Percentiles rank a stretch among this genome's conserved stretches.
Conservation (phyloP, 78 protist genomes). For the Tieghemostelium lacteum region DNA sequence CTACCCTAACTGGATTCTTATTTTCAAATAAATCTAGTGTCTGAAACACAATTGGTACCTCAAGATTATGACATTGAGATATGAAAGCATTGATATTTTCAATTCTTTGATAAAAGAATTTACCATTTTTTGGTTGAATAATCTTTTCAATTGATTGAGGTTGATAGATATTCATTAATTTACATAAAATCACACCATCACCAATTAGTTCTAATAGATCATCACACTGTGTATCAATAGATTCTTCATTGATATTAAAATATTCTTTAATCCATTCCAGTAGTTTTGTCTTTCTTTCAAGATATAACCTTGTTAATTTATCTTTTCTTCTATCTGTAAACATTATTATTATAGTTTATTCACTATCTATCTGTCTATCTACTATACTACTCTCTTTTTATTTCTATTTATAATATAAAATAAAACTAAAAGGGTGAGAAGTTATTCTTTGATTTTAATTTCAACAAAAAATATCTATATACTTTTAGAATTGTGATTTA, state of each 20-base stretch:
- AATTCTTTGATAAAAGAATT: constrained; percentile 29
- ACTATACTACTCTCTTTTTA: no score
- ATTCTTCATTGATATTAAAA: not conserved
- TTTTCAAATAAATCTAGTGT: constrained; percentile 62
- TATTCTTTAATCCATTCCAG: constrained; percentile 64
- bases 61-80: constrained; percentile 19
- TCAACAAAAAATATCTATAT: no score
- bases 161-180: constrained; percentile 19
- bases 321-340: constrained; percentile 66
- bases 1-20: constrained; percentile 62
- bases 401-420: no score
- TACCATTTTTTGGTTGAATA: constrained; percentile 1
- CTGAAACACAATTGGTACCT: constrained; percentile 52
- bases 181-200: constrained; percentile 61
- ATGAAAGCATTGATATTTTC: constrained; percentile 56
- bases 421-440: no score
- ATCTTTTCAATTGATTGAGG: constrained; percentile 49
- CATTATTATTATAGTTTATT: no score
- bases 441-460: no score
- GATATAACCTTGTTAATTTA: constrained; percentile 33
- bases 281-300: constrained; percentile 18
- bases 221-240: not conserved
- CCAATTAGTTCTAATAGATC: constrained; percentile 32
- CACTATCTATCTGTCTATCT: no score
- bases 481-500: no score